Percentiles rank a stretch among this genome's conserved stretches.
Conservation (phyloP, 331 rosid genomes). For the Ulmus americana region DNA sequence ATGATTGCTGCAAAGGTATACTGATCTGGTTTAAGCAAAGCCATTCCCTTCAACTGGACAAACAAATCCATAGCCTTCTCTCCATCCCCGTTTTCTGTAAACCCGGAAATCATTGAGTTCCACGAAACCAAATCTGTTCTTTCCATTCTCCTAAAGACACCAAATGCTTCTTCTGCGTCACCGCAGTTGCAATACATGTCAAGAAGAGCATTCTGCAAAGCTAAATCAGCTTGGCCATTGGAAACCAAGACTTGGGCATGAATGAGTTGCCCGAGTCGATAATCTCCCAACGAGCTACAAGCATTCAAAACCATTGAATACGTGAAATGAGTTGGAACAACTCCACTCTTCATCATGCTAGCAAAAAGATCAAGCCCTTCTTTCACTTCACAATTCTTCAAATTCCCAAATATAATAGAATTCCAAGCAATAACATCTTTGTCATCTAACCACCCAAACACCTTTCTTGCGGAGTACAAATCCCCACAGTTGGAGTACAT, state of each 20-base stretch:
- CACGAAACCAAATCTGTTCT: slow-evolving; percentile 64
- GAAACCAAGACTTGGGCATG: slow-evolving; percentile 54
- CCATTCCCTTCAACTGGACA: slow-evolving; percentile 31
- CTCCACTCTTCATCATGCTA: slow-evolving; percentile 45
- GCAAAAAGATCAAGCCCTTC: slow-evolving; percentile 40
- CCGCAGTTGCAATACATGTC: slow-evolving; percentile 76
- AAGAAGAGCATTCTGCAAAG: slow-evolving; percentile 64
- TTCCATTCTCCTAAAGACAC: slow-evolving; percentile 45
- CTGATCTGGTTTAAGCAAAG: slow-evolving; percentile 53
- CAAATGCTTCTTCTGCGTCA: slow-evolving; percentile 36
- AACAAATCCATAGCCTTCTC: slow-evolving; percentile 53
- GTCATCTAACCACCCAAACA: slow-evolving; percentile 42
- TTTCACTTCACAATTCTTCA: slow-evolving; percentile 38
- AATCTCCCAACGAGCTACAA: slow-evolving; percentile 45
- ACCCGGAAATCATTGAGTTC: slow-evolving; percentile 84
- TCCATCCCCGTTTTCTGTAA: slow-evolving; percentile 48
- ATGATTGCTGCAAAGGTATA: slow-evolving; percentile 62
- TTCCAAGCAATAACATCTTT: slow-evolving; percentile 73
- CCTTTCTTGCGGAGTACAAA: slow-evolving; percentile 47
- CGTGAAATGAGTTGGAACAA: slow-evolving; percentile 53
- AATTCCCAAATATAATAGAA: slow-evolving; percentile 56
- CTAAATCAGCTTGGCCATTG: slow-evolving; percentile 42
- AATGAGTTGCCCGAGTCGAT: slow-evolving; percentile 41
- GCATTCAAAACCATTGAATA: slow-evolving; percentile 60
- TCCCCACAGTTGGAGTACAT: slow-evolving; percentile 65